Evolutionary conservation across 1,284 basidiomycete species (phyloP), one percentile per base, ranked within the genome.

Genomic region (Farysia itapuensis): DNA sequence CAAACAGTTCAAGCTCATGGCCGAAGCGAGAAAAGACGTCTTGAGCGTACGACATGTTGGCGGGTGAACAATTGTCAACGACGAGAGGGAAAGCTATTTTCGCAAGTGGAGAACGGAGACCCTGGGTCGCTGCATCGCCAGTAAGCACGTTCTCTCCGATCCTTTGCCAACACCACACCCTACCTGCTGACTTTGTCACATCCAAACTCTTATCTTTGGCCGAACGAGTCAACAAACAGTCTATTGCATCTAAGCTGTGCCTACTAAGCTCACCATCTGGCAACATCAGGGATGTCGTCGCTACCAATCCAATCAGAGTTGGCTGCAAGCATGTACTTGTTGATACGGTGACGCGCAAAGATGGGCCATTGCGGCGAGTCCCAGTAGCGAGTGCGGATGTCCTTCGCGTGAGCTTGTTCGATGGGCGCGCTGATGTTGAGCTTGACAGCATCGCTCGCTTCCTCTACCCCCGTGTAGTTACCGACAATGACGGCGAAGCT

Each of bases 251-350:
- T n/a, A n/a, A n/a, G n/a, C n/a, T n/a, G n/a, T n/a, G n/a, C n/a
- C n/a, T n/a, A n/a, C n/a, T n/a, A n/a, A n/a, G n/a, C 9, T 35
- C 21, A 69, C 26, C 68, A 57, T 1, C 35, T 24, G 4, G 64
- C 42, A 7, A 58, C 48, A 1, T 47, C 63, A 18, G 49, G 46
- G 18, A 69, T 44, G 28, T 70, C 67, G 34, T 70, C 67, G 2
- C 54, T 64, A 16, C 69, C 66, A 12, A 70, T 51, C 43, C 49
- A 66, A 28, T 69, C 66, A 3, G 34, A 40, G 5, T 49, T 61
- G n/a, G 65, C 32, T 13, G 56, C 46, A 19, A 48, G 41, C 5
- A 70, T 38, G 0, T 60, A 54, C 5, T 14, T 22, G 56, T 65
- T 64, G 2, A 70, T 53, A 5, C 66, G 30, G 22, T 69, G 39